These are phyloP conservation scores for Eucalyptus erythrocorys DNA, from an alignment of 345 rosid genomes.

Conservation along the genomic window DNA sequence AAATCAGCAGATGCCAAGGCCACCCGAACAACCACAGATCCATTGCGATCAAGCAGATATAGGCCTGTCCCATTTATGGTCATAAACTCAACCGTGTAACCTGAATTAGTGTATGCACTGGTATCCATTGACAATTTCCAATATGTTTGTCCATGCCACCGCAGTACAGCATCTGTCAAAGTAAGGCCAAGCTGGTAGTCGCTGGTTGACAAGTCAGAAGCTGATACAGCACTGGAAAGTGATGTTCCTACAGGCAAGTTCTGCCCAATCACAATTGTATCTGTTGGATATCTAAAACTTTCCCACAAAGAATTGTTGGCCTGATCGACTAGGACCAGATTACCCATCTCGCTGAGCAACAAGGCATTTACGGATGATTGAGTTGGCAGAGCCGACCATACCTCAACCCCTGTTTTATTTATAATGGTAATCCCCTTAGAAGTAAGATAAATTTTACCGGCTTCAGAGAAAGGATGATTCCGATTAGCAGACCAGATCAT, in stretches of 20 bases:
- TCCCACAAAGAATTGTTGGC: slow-evolving; percentile 66
- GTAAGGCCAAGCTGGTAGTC: slow-evolving; percentile 39
- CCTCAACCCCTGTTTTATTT: slow-evolving; percentile 25
- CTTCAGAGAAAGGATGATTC: slow-evolving; percentile 44
- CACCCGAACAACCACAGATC: slow-evolving; percentile 36
- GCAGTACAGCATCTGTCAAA: slow-evolving; percentile 34
- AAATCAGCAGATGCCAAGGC: slow-evolving; percentile 31
- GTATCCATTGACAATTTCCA: slow-evolving; percentile 71
- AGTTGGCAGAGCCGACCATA: slow-evolving; percentile 63
- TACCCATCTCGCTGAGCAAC: slow-evolving; percentile 55
- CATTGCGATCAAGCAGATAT: slow-evolving; percentile 48
- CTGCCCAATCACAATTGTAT: slow-evolving; percentile 70
- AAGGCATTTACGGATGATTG: slow-evolving; percentile 34
- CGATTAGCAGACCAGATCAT: slow-evolving; percentile 86
- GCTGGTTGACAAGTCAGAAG: slow-evolving; percentile 34
- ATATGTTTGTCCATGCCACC: slow-evolving; percentile 55
- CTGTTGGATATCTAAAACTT: slow-evolving; percentile 63
- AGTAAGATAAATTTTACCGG: slow-evolving; percentile 53
- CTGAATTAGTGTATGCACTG: slow-evolving; percentile 27
- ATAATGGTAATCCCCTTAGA: slow-evolving; percentile 37
- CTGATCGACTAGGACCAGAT: slow-evolving; percentile 55
- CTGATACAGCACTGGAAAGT: slow-evolving; percentile 39
- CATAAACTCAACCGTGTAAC: slow-evolving; percentile 36
- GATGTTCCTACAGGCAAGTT: slow-evolving; percentile 16
- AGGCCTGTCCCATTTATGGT: slow-evolving; percentile 47